A percentile compares a stretch with the other conserved stretches of the same genome.
phyloP scores from a whole-genome alignment of 441 rosid genomes.

The Mallotus japonicus region DNA sequence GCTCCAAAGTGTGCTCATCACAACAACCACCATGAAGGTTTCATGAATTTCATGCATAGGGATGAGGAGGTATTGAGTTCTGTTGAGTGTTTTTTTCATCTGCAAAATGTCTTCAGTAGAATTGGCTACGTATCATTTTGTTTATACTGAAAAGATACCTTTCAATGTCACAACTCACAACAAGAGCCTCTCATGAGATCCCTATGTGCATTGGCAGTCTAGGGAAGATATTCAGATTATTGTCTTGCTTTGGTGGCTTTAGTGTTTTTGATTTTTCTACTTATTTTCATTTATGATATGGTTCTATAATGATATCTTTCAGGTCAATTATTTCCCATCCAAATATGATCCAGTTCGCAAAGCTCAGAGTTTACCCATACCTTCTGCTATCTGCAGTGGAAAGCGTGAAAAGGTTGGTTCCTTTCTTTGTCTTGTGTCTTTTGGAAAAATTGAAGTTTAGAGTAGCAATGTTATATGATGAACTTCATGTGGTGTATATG shows the following conservation, averaged over 20 bases:
- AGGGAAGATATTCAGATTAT: neutral
- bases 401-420: conserved; percentile 75
- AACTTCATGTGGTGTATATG: neutral
- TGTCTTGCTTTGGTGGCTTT: neutral
- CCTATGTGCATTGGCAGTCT: neutral
- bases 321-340: conserved; percentile 96
- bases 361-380: conserved; percentile 60
- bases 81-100: neutral
- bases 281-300: conserved; percentile 27
- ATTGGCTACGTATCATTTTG: neutral
- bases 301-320: conserved; percentile 21
- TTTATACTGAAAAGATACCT: neutral
- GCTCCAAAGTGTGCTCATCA: conserved; percentile 93
- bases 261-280: neutral
- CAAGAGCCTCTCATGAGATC: neutral
- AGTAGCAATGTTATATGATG: neutral
- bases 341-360: conserved; percentile 74
- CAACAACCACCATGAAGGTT: conserved; percentile 93
- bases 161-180: neutral
- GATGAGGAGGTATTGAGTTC: conserved; percentile 69
- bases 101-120: neutral
- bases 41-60: conserved; percentile 93
- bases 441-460: neutral
- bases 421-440: neutral
- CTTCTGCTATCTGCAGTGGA: conserved; percentile 55